Evolutionary conservation across 305 asterid genomes (phyloP), one percentile per base, ranked within the genome.

Genomic region (Vinca major): DNA sequence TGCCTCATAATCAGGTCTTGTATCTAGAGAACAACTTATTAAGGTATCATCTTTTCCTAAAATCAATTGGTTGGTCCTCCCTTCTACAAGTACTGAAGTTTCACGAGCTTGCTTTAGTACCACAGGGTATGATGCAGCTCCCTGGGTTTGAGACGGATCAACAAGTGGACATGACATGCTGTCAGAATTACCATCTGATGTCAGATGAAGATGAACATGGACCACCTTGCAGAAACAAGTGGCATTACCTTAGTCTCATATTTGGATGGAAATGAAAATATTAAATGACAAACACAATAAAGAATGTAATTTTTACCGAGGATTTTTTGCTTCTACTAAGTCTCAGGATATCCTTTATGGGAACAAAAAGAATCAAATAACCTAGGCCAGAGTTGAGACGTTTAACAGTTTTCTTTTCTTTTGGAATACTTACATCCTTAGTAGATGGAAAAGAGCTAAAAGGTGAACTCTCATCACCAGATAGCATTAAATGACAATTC

Each of bases 191-290:
- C 76, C 79, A 79, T 75, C 84, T 69, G 82, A 70, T 17, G 90
- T 82, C 79, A 87, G 78, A 64, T 80, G 80, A 77, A 89, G 92
- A 80, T 81, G 84, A 80, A 76, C 75, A 3, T 75, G 79, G 49
- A 71, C 85, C 73, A 81, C 92, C 96, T 87, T 78, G 68, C 50
- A 78, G 77, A 73, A 66, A 63, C 66, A 84, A 79, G 67, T 66
- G n/a, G 52, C 16, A 48, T 48, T 48, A 48, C n/a, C 52, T 48
- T 48, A 48, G n/a, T 48, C 12, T 11, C 2, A 45, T 45, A 10
- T 48, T 48, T 48, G 52, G n/a, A 48, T 45, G 52, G 52, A 12
- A 48, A 14, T 45, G 33, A 45, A 6, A 48, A 48, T 48, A 48
- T 48, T 16, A 48, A 11, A 48, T 12, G n/a, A 48, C 52, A 48